Evolutionary conservation across 148 eudicot species (phyloP).

Genomic region (Gaultheria prostrata): DNA sequence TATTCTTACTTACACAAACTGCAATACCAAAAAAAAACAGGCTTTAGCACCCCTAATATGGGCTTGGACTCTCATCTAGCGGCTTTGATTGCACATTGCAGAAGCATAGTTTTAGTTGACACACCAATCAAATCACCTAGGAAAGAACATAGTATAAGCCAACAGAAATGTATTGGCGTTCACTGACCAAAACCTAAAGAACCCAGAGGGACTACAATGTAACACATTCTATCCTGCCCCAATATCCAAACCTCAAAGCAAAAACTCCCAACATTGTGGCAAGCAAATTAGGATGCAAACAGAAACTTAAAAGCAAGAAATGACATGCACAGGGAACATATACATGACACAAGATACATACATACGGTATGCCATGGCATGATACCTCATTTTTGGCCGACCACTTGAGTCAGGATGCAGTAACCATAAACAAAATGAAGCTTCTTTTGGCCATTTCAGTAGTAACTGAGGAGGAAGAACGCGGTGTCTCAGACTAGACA

Average conservation of each 20-base stretch:
- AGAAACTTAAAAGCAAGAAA: background rate
- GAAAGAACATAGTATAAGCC: background rate
- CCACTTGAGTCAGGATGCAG: constrained; percentile 87
- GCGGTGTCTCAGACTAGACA: constrained; percentile 89
- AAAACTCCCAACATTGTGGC: background rate
- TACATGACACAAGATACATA: background rate
- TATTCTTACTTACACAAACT: background rate
- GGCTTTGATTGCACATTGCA: background rate
- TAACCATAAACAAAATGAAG: constrained; percentile 95
- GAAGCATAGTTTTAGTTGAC: background rate
- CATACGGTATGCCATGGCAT: background rate
- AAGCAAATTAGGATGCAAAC: background rate
- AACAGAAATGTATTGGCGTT: background rate
- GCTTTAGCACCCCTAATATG: background rate
- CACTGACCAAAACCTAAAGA: background rate
- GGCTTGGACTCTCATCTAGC: background rate
- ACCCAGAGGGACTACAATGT: background rate
- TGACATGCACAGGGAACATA: background rate
- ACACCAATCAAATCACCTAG: background rate
- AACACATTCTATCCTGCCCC: background rate
- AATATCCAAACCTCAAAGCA: background rate
- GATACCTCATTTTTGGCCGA: constrained; percentile 82
- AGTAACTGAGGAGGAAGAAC: constrained; percentile 92
- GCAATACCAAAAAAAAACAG: background rate
- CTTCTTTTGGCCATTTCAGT: constrained; percentile 97